Percentiles rank a stretch among this genome's conserved stretches.
Conservation (phyloP, 2,329 filamentous ascomycete genomes). For the Zymoseptoria ardabiliae region DNA sequence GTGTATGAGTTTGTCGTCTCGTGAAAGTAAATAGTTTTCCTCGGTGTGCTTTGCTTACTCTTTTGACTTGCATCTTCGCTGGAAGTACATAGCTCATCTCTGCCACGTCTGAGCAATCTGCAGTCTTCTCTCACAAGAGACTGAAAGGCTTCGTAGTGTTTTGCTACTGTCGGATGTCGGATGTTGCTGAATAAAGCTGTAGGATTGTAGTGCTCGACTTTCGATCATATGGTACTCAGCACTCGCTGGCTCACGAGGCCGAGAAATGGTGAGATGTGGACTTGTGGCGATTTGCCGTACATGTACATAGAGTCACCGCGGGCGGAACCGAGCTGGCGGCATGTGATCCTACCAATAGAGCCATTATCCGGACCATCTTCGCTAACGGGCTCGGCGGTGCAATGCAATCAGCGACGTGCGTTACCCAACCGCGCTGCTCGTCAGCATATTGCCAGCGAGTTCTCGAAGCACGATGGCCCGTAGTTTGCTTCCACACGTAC, state of each 20-base stretch:
- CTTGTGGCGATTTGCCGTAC: background rate
- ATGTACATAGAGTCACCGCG: too few relatives aligned
- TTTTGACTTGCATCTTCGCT: background rate
- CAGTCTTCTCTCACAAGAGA: background rate
- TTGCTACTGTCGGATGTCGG: background rate
- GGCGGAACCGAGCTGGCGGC: background rate
- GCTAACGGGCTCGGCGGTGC: too few relatives aligned
- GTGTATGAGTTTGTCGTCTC: background rate
- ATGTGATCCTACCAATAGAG: too few relatives aligned
- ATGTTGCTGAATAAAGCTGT: background rate
- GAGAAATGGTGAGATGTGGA: background rate
- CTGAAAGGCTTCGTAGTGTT: too few relatives aligned
- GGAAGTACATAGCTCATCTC: background rate
- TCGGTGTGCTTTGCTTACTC: background rate
- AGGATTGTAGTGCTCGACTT: background rate
- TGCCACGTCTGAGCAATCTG: background rate
- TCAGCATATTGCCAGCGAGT: background rate
- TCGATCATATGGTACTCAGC: background rate
- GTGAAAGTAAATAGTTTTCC: background rate
- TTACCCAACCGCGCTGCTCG: background rate
- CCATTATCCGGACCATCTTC: too few relatives aligned
- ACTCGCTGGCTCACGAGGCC: too few relatives aligned
- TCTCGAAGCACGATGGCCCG: background rate
- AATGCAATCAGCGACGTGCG: too few relatives aligned
- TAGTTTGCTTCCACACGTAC: background rate